A percentile compares a stretch with the other conserved stretches of the same genome.
Conservation (phyloP, 2,329 filamentous ascomycete genomes). For the Fusarium chlamydosporum region DNA sequence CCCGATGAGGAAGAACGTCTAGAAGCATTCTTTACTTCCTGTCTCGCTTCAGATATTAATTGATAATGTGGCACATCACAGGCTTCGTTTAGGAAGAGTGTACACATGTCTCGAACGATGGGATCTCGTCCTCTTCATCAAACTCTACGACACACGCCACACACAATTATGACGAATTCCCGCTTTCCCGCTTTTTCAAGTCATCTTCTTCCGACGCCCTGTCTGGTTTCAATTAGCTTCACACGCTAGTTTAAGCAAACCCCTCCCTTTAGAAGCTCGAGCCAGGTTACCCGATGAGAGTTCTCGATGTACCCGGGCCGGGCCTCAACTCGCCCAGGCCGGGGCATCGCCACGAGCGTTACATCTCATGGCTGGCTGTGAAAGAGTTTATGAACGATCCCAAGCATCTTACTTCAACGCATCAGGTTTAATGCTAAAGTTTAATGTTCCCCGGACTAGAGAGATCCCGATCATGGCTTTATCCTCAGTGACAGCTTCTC, state of each 20-base stretch:
- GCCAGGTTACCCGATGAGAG: not conserved
- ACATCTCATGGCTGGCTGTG: not conserved
- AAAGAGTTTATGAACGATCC: not conserved
- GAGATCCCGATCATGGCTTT: conserved; percentile 11
- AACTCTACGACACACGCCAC: not conserved
- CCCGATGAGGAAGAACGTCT: conserved; percentile 4
- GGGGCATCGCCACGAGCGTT: conserved; percentile 10
- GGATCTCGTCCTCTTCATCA: not conserved
- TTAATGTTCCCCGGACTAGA: not conserved
- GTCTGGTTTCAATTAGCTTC: conserved; percentile 7
- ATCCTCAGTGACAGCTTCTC: not conserved
- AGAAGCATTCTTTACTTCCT: conserved; percentile 22
- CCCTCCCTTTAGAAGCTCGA: not conserved
- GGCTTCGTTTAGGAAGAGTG: not conserved
- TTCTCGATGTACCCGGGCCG: conserved; percentile 16
- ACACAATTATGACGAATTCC: conserved; percentile 9
- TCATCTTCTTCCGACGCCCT: not conserved
- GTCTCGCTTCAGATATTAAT: not conserved
- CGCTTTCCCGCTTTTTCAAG: not conserved
- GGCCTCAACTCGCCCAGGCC: conserved; percentile 1
- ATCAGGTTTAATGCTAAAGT: conserved; percentile 12
- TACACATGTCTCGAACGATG: not conserved
- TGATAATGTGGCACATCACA: not conserved
- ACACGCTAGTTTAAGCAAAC: conserved; percentile 14
- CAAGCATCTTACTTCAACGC: conserved; percentile 16